These are phyloP conservation scores for Sphaerobolus stellatus DNA, from an alignment of 1,284 basidiomycete genomes.

Conservation along the genomic window DNA sequence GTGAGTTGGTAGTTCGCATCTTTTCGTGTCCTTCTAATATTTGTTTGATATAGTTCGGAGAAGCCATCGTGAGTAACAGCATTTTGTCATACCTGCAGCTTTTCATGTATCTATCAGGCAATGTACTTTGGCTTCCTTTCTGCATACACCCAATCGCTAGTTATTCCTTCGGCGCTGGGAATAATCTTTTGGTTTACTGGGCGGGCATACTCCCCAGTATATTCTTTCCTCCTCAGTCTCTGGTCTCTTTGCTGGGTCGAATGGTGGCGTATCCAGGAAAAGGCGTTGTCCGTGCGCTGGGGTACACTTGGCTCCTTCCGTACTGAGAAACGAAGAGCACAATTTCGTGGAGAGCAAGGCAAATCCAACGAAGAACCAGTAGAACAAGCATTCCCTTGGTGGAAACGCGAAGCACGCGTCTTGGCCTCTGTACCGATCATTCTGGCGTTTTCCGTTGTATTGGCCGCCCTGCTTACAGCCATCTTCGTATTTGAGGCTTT, in stretches of 20 bases:
- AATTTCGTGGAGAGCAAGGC: constrained; percentile 50
- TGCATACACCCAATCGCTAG: constrained; percentile 75
- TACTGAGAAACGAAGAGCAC: constrained; percentile 73
- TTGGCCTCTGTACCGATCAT: constrained; percentile 80
- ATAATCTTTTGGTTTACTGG: constrained; percentile 62
- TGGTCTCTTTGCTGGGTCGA: constrained; percentile 89
- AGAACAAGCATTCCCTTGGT: constrained; percentile 53
- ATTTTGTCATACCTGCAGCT: too few species aligned
- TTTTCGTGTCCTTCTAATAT: constrained; percentile 21
- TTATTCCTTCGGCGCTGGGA: constrained; percentile 67
- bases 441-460: constrained; percentile 66
- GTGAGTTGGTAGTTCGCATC: constrained; percentile 31
- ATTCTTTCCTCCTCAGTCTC: constrained; percentile 70
- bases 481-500: constrained; percentile 91
- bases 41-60: constrained; percentile 68
- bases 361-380: constrained; percentile 15
- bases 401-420: constrained; percentile 74
- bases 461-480: constrained; percentile 70
- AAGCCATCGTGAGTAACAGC: constrained; percentile 64
- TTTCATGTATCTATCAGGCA: too few species aligned
- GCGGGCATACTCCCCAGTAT: constrained; percentile 73
- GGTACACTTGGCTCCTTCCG: constrained; percentile 74
- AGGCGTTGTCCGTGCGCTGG: constrained; percentile 77
- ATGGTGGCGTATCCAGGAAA: constrained; percentile 84
- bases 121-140: constrained; percentile 90